These are phyloP conservation scores for Hymenoscyphus repandus DNA, from an alignment of 2,329 filamentous ascomycete genomes.

Conservation along the genomic window DNA sequence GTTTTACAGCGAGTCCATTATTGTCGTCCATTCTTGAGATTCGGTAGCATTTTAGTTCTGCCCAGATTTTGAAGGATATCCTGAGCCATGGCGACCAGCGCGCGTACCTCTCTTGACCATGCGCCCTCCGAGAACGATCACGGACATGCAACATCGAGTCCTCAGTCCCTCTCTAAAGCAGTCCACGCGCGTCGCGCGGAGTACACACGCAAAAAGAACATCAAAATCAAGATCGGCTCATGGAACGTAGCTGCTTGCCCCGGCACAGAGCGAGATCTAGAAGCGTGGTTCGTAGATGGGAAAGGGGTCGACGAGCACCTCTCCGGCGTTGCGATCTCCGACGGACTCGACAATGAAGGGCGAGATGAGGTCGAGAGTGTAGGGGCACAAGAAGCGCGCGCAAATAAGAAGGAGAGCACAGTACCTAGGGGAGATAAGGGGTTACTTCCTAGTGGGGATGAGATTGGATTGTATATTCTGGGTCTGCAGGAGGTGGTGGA, in stretches of 20 bases:
- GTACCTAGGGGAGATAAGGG: slow-evolving; percentile 40
- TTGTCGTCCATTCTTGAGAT: neutral
- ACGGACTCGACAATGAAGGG: slow-evolving; percentile 30
- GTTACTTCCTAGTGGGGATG: slow-evolving; percentile 50
- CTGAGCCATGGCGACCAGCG: slow-evolving; percentile 17
- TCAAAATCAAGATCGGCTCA: slow-evolving; percentile 83
- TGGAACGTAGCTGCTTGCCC: slow-evolving; percentile 91
- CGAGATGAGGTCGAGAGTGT: slow-evolving; percentile 38
- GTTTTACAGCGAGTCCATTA: neutral
- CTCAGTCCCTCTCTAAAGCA: slow-evolving; percentile 55
- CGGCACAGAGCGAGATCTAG: slow-evolving; percentile 82
- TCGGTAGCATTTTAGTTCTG: no score
- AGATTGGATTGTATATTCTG: slow-evolving; percentile 85
- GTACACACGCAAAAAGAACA: slow-evolving; percentile 67
- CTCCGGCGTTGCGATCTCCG: slow-evolving; percentile 45
- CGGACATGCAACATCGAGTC: slow-evolving; percentile 34
- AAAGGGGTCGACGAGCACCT: slow-evolving; percentile 63
- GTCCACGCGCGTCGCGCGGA: slow-evolving; percentile 71
- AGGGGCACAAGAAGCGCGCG: slow-evolving; percentile 41
- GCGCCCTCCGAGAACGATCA: neutral
- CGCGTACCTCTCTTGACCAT: slow-evolving; percentile 16
- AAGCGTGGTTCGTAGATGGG: slow-evolving; percentile 79
- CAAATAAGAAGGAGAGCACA: slow-evolving; percentile 33
- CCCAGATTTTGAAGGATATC: neutral
- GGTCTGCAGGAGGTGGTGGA: slow-evolving; percentile 92